These are phyloP conservation scores for Penicillium argentinense DNA, from an alignment of 495 filamentous ascomycete species.

Conservation along the genomic window DNA sequence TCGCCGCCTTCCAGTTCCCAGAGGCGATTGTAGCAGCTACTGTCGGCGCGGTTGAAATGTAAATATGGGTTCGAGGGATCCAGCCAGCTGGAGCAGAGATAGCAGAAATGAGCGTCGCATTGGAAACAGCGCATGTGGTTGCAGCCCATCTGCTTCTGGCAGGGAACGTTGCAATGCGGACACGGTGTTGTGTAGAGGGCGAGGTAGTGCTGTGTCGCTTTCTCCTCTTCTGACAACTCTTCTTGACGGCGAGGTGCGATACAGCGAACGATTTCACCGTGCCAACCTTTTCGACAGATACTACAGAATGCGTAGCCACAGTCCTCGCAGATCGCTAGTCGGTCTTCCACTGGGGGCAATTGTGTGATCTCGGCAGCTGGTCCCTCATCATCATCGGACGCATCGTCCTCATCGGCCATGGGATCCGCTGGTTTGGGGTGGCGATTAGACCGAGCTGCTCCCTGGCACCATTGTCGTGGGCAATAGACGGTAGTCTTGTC, in stretches of 20 bases:
- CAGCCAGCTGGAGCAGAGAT: constrained; percentile 90
- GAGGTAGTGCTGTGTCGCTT: constrained; percentile 80
- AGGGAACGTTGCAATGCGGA: constrained; percentile 83
- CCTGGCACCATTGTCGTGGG: constrained; percentile 90
- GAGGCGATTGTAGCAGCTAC: constrained; percentile 74
- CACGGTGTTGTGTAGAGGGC: constrained; percentile 78
- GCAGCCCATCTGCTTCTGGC: constrained; percentile 90
- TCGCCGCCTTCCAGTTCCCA: constrained; percentile 91
- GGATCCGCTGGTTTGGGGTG: constrained; percentile 64
- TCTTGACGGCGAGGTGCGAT: constrained; percentile 58
- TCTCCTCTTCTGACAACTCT: constrained; percentile 77
- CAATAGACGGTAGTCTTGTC: constrained; percentile 94
- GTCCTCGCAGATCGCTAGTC: constrained; percentile 81
- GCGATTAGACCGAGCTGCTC: constrained; percentile 77
- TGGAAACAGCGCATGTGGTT: constrained; percentile 97
- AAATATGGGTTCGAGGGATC: constrained; percentile 75
- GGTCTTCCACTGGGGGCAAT: constrained; percentile 51
- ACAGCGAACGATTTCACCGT: constrained; percentile 74
- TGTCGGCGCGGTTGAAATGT: constrained; percentile 76
- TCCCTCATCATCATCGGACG: constrained; percentile 43
- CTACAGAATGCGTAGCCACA: constrained; percentile 92
- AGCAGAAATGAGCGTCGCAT: constrained; percentile 92
- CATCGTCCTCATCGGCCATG: constrained; percentile 50
- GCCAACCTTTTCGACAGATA: constrained; percentile 76
- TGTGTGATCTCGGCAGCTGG: constrained; percentile 35